These are phyloP conservation scores for Euclidium syriacum DNA, from an alignment of 345 rosid genomes.

Conservation along the genomic window DNA sequence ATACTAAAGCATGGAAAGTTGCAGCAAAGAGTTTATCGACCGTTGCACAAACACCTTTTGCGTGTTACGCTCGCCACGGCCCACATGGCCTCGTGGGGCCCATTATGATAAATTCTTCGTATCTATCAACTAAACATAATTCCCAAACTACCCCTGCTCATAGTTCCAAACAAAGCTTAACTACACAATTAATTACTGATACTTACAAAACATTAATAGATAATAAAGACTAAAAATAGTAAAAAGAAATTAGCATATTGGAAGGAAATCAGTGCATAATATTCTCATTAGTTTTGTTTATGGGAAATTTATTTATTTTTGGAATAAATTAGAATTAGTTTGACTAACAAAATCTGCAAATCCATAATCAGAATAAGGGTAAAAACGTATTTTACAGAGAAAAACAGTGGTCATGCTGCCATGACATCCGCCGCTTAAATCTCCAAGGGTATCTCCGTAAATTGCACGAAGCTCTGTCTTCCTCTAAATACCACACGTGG, in stretches of 20 bases:
- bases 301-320: neutral
- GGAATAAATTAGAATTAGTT: neutral
- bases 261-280: neutral
- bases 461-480: neutral
- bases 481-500: neutral
- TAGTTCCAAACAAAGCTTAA: neutral
- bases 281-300: neutral
- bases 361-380: neutral
- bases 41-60: constrained; percentile 26
- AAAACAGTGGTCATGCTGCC: constrained; percentile 4
- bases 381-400: constrained; percentile 1
- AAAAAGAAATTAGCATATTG: neutral
- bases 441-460: constrained; percentile 11
- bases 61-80: constrained; percentile 32
- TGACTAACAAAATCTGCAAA: neutral
- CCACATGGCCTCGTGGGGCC: constrained; percentile 25
- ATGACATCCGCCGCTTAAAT: constrained; percentile 23
- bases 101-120: neutral
- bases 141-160: neutral
- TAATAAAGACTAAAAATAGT: too few species aligned
- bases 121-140: neutral
- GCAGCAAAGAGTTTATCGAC: constrained; percentile 28
- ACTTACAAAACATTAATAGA: too few species aligned
- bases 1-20: constrained; percentile 3
- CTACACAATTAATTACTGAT: too few species aligned